Evolutionary conservation across 1,284 basidiomycete genomes (phyloP).

Genomic region (Pyrrhoderma noxium): DNA sequence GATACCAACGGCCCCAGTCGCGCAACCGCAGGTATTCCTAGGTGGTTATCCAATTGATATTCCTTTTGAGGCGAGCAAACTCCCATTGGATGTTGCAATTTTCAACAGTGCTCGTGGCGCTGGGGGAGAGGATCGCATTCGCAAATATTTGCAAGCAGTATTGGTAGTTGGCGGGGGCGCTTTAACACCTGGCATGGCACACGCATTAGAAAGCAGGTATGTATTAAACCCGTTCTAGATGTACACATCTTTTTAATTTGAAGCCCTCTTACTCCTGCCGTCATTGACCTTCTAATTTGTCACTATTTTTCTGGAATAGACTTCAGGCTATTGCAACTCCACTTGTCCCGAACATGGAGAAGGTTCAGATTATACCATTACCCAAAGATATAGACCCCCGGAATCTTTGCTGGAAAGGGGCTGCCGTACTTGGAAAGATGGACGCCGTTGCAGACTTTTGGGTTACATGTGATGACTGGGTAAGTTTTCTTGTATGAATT

Average conservation of each 20-base stretch:
- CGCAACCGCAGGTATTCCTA: slow-evolving; percentile 20
- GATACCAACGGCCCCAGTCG: neutral
- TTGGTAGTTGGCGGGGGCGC: slow-evolving; percentile 84
- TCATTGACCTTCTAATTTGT: slow-evolving; percentile 22
- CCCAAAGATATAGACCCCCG: slow-evolving; percentile 90
- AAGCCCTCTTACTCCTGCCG: neutral
- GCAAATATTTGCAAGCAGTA: slow-evolving; percentile 84
- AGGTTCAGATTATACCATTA: slow-evolving; percentile 83
- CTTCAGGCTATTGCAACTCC: slow-evolving; percentile 83
- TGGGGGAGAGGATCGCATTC: slow-evolving; percentile 83
- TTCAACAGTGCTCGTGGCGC: slow-evolving; percentile 84
- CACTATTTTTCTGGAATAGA: slow-evolving; percentile 32
- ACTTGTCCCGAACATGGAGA: slow-evolving; percentile 70
- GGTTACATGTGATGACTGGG: slow-evolving; percentile 86
- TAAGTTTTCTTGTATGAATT: slow-evolving; percentile 31
- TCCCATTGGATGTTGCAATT: slow-evolving; percentile 91
- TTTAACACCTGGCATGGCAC: slow-evolving; percentile 65
- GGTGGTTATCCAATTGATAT: slow-evolving; percentile 57
- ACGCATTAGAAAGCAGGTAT: slow-evolving; percentile 74
- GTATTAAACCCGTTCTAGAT: slow-evolving; percentile 21
- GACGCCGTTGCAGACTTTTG: slow-evolving; percentile 86
- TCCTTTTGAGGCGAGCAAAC: slow-evolving; percentile 78
- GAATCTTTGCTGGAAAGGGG: slow-evolving; percentile 92
- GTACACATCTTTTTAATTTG: slow-evolving; percentile 1
- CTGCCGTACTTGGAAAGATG: slow-evolving; percentile 88